A percentile compares a stretch with the other conserved stretches of the same genome.
Conservation (phyloP, 176 grass and related monocot species). For the Typha latifolia region DNA sequence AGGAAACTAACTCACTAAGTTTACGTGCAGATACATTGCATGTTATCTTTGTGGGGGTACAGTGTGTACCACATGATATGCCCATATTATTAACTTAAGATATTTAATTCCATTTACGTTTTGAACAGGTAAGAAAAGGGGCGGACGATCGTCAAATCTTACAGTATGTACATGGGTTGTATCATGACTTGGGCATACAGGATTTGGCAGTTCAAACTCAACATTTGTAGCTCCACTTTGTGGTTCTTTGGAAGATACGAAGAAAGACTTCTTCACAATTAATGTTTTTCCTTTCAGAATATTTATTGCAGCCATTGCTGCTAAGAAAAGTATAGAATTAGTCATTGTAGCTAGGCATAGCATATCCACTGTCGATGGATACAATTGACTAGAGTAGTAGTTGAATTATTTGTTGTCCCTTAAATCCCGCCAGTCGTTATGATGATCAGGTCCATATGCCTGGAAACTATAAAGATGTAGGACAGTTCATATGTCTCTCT, state of each 20-base stretch:
- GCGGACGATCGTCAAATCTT: conserved; percentile 35
- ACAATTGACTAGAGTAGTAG: too few species aligned
- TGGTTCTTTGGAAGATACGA: neutral
- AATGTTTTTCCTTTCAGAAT: neutral
- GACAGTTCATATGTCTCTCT: too few species aligned
- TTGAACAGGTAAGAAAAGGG: conserved; percentile 53
- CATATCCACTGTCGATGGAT: too few species aligned
- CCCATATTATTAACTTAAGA: too few species aligned
- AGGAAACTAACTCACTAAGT: too few species aligned
- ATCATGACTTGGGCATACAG: conserved; percentile 75
- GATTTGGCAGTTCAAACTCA: conserved; percentile 73
- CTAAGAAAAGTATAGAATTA: conserved; percentile 3
- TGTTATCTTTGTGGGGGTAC: too few species aligned
- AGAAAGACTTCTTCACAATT: neutral
- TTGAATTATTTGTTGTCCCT: too few species aligned
- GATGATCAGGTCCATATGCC: too few species aligned
- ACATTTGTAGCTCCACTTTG: conserved; percentile 18
- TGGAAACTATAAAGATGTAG: too few species aligned
- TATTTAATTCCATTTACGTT: neutral
- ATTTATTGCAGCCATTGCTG: neutral
- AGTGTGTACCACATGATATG: too few species aligned
- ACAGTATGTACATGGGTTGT: conserved; percentile 56
- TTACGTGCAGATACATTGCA: too few species aligned
- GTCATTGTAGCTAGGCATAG: neutral
- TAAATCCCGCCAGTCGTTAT: too few species aligned